Evolutionary conservation across 306 rosid species (phyloP).

Genomic region (Lathyrus sativus): DNA sequence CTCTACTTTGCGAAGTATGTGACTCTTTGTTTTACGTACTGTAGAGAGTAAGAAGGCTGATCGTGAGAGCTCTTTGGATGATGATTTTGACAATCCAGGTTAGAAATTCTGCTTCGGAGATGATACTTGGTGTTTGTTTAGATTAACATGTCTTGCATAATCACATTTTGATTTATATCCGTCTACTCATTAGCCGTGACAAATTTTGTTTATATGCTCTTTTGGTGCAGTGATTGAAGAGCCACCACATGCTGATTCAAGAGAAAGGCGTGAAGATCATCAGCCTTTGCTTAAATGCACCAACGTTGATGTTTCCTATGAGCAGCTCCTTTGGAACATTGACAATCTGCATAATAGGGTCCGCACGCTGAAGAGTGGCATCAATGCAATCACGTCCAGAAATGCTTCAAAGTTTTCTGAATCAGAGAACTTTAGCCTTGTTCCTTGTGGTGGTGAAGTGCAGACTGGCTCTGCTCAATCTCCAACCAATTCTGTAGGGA

Average conservation of each 20-base stretch:
- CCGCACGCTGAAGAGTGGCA: conserved; percentile 66
- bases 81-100: conserved; percentile 69
- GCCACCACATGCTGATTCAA: conserved; percentile 42
- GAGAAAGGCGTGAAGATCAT: conserved; percentile 50
- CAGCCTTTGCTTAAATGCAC: conserved; percentile 52
- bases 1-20: conserved; percentile 25
- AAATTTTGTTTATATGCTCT: conserved; percentile 18
- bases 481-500: conserved; percentile 68
- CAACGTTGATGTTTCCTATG: conserved; percentile 56
- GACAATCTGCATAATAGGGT: conserved; percentile 69
- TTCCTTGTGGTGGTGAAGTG: conserved; percentile 55
- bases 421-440: conserved; percentile 74
- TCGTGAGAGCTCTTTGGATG: conserved; percentile 57
- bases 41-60: conserved; percentile 76
- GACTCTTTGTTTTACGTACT: conserved; percentile 39
- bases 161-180: conserved; percentile 36
- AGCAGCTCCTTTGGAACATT: conserved; percentile 71
- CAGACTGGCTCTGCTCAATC: conserved; percentile 79
- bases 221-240: conserved; percentile 54
- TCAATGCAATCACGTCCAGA: conserved; percentile 56
- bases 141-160: conserved; percentile 1
- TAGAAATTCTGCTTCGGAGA: conserved; percentile 36
- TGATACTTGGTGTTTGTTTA: conserved; percentile 4
- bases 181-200: conserved; percentile 1
- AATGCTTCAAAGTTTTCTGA: conserved; percentile 71